Evolutionary conservation across 148 eudicot genomes (phyloP).

Genomic region (Camellia granthamiana): DNA sequence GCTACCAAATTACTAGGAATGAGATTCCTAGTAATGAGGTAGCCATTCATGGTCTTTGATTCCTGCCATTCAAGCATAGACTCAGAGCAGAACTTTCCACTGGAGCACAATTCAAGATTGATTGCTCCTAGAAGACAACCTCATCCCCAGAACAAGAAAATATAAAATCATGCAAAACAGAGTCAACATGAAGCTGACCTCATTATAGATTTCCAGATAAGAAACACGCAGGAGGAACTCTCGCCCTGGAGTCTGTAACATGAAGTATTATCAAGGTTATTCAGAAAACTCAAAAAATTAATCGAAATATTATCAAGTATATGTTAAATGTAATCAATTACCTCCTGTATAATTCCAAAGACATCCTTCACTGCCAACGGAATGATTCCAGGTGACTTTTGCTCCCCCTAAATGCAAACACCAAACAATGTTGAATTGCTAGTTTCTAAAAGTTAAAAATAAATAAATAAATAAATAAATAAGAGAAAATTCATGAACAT

Average conservation of each 20-base stretch:
- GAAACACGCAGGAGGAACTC: conserved; percentile 88
- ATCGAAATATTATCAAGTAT: background rate
- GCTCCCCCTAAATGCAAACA: conserved; percentile 53
- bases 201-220: conserved; percentile 81
- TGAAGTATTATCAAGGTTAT: background rate
- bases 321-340: conserved; percentile 18
- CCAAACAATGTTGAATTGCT: background rate
- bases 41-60: too few relatives aligned
- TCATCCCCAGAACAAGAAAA: background rate
- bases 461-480: background rate
- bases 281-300: conserved; percentile 7
- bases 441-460: background rate
- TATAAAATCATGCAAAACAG: conserved; percentile 6
- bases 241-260: conserved; percentile 64
- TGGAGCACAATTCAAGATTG: too few relatives aligned
- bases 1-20: too few relatives aligned
- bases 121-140: background rate
- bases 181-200: conserved; percentile 41
- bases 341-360: conserved; percentile 85
- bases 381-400: conserved; percentile 78
- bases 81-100: too few relatives aligned
- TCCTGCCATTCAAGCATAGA: too few relatives aligned
- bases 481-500: background rate
- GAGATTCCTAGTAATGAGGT: too few relatives aligned
- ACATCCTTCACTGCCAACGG: conserved; percentile 88